Evolutionary conservation across 805 yeast genomes (phyloP), one percentile per base, ranked within the genome.

Genomic region (Huiozyma naganishii): DNA sequence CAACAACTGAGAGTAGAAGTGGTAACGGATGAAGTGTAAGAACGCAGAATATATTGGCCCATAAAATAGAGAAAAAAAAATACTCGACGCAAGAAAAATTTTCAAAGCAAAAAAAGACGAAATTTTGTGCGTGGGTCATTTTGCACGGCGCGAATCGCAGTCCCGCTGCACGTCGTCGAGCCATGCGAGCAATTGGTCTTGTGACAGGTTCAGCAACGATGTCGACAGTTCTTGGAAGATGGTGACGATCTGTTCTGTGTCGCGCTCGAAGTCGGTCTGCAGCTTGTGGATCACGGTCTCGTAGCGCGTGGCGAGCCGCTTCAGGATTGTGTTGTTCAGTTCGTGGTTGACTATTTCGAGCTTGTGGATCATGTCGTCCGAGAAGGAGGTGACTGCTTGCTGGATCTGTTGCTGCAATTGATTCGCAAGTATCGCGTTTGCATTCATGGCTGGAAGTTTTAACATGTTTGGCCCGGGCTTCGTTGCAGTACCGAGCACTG

Each of bases 321-420:
- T 47, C 45, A 62, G 51, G 3, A 67, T 54, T 41, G 58, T 65
- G 36, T 57, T 53, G 43, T 65, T 67, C 45, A 68, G 48, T 44
- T 66, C 70, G 6, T 58, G 53, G 42, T 67, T 68, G 39, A 68
- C 62, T 6, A 68, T 52, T 4, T 54, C 51, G 35, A 68, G 59
- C 47, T 67, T 68, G 13, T 52, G 50, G 0, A 57, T 52, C 39
- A 68, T 47, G 33, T 64, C 66, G n/a, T 57, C 53, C 0, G 70
- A 60, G 47, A 67, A 68, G 4, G 46, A 42, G 4, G 52, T 45
- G 13, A 68, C 60, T 0, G 71, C 66, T 8, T 53, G 55, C 41
- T 45, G 55, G 6, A 68, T 68, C 44, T 67, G 70, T 13, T 58
- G 54, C 44, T 67, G 70, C 27, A 68, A 46, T 11, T 58, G 57